Evolutionary conservation across 2,329 filamentous ascomycete species (phyloP).

Genomic region (Mollisiaceae sp.): DNA sequence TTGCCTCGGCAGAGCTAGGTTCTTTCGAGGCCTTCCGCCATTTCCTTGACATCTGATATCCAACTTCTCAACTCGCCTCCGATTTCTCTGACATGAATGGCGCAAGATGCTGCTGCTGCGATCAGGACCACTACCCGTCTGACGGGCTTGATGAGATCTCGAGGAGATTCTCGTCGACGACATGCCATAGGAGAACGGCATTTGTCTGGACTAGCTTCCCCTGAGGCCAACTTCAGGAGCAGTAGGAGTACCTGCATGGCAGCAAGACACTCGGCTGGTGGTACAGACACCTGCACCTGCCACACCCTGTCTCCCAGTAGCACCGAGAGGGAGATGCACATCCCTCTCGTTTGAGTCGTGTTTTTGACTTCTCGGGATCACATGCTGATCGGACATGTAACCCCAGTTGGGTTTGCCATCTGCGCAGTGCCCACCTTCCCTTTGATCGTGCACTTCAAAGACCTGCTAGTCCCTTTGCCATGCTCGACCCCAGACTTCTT

Average conservation of each 20-base stretch:
- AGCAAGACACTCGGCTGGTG: neutral
- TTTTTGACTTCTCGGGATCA: slow-evolving; percentile 27
- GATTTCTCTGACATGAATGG: neutral
- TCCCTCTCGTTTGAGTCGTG: slow-evolving; percentile 2
- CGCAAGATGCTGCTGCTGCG: neutral
- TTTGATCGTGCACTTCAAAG: slow-evolving; percentile 7
- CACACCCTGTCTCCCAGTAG: neutral
- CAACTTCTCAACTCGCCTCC: neutral
- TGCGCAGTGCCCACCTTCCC: neutral
- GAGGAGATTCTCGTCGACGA: neutral
- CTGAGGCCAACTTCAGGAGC: neutral
- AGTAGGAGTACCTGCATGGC: slow-evolving; percentile 15
- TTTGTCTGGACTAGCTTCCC: neutral
- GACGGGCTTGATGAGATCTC: slow-evolving; percentile 2
- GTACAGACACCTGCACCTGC: neutral
- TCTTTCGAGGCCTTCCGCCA: neutral
- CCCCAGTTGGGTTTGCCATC: slow-evolving; percentile 25
- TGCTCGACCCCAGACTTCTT: slow-evolving; percentile 24
- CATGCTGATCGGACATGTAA: slow-evolving; percentile 31
- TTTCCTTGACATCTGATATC: slow-evolving; percentile 16
- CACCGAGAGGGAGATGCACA: slow-evolving; percentile 1
- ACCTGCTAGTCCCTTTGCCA: neutral
- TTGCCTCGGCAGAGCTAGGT: slow-evolving; percentile 9
- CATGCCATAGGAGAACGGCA: neutral
- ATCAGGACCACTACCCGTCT: neutral